Conservation (phyloP, 179 eudicot species). For the Beta lomatogona region DNA sequence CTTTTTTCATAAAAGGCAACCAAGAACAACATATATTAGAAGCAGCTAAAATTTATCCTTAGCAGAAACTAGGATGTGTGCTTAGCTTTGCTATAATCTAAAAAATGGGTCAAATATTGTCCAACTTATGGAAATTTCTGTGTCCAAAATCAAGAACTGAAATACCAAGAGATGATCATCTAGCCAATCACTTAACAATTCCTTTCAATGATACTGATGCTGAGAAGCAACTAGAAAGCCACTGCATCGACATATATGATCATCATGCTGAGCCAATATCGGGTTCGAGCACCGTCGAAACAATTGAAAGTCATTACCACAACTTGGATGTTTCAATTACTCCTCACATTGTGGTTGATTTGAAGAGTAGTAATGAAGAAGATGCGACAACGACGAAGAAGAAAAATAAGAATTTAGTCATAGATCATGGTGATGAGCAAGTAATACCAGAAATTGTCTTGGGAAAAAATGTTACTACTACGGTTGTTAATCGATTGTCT, state of each 20-base stretch:
- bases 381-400: too few species aligned
- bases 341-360: not conserved
- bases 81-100: too few species aligned
- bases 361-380: not conserved
- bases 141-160: not conserved
- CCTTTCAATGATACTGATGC: not conserved
- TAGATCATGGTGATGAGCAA: not conserved
- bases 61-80: too few species aligned
- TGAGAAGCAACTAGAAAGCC: not conserved
- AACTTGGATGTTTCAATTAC: not conserved
- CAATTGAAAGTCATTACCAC: too few species aligned
- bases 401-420: too few species aligned
- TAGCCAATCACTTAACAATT: not conserved
- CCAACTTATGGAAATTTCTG: not conserved
- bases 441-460: not conserved
- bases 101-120: too few species aligned
- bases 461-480: not conserved
- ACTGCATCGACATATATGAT: conserved; percentile 11
- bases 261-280: not conserved
- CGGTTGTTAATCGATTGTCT: not conserved
- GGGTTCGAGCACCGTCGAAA: not conserved
- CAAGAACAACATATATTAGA: too few species aligned
- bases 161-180: not conserved
- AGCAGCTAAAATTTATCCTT: too few species aligned
- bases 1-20: too few species aligned